Base-by-base conservation (phyloP, 345 rosid genomes). In the Citrus sp. region DNA sequence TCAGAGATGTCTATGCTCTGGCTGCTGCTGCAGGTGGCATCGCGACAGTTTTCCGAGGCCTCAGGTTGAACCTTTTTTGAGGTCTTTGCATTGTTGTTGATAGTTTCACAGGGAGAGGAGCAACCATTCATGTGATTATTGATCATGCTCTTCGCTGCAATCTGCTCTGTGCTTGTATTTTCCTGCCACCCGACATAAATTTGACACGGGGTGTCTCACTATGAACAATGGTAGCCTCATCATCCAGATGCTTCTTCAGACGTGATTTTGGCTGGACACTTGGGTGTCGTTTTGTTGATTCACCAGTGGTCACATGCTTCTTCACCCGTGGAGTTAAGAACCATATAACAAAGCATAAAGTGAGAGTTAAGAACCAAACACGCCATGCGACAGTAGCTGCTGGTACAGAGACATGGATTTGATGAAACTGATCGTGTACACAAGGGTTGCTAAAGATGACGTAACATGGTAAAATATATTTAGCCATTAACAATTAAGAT, bases 131-230 rank as follows among this genome's bases (percentile, higher is more conserved):
- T 86, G 79, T 67, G 79, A 85, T 85, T 82, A 84, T 78, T 80
- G 82, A 61, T 77, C 4, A 61, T 28, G 74, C 40, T 72, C 84
- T 80, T 72, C 78, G 38, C 64, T 78, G 32, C 61, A 77, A 65
- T 59, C 78, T 77, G 82, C 67, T 82, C 86, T 77, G 64, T 84
- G 73, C 80, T 80, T 84, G 65, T 77, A 76, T 72, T 71, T 63
- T 87, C 88, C 74, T 83, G 87, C 79, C 87, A 40, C 86, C 83
- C 84, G 84, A 75, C 82, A 81, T 34, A 80, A 84, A 82, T 76
- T 87, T 87, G 74, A 87, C 87, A 34, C 2, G 71, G 18, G 27
- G 8, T 1, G 28, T 72, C 37, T 37, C 55, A 19, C 30, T 24
- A 10, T 25, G 77, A 74, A 62, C 59, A 60, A 13, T 7, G 1